Evolutionary conservation across 768 basidiomycete genomes (phyloP).

Genomic region (Lentinula lateritia): DNA sequence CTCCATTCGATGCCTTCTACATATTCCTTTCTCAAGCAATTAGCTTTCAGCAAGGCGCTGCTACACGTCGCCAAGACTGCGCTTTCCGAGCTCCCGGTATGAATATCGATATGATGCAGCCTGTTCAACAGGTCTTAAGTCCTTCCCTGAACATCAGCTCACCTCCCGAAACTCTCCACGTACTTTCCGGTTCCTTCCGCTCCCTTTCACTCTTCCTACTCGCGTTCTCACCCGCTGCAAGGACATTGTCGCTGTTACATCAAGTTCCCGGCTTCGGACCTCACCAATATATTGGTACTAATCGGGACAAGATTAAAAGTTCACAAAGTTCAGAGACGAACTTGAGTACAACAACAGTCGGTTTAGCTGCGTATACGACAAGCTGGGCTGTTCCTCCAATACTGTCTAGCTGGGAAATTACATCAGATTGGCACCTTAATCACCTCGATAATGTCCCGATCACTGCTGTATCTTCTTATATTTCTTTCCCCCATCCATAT

Average conservation of each 20-base stretch:
- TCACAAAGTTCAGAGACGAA: too few relatives aligned
- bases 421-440: constrained; percentile 21
- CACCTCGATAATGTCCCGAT: constrained; percentile 41
- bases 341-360: background rate
- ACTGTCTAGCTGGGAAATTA: constrained; percentile 41
- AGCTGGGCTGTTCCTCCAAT: constrained; percentile 45
- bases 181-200: constrained; percentile 46
- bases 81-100: background rate
- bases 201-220: constrained; percentile 46
- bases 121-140: background rate
- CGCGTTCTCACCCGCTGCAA: constrained; percentile 37
- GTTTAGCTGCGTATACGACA: constrained; percentile 35
- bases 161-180: background rate
- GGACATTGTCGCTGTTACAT: constrained; percentile 33
- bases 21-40: too few relatives aligned
- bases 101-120: background rate
- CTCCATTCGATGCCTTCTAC: too few relatives aligned
- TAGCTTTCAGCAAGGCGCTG: too few relatives aligned
- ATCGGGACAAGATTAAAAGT: constrained; percentile 21
- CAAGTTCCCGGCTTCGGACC: constrained; percentile 41
- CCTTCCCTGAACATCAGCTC: background rate
- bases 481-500: constrained; percentile 41
- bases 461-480: constrained; percentile 51
- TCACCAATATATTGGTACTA: constrained; percentile 44
- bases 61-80: too few relatives aligned